These are phyloP conservation scores for Colletotrichum lentis DNA, from an alignment of 2,329 filamentous ascomycete genomes.

Conservation along the genomic window DNA sequence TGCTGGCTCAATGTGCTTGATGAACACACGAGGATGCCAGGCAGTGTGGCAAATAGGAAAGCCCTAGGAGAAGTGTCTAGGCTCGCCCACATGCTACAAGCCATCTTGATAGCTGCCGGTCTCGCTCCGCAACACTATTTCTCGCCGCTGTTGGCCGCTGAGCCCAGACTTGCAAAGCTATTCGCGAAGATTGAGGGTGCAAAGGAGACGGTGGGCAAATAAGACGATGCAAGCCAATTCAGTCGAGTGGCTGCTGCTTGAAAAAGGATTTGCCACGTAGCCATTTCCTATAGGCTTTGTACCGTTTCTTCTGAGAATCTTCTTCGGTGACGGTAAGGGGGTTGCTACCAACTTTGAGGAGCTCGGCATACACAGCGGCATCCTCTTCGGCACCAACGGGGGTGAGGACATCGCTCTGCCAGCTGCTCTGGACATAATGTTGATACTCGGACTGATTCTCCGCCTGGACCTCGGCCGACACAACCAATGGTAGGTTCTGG, in stretches of 20 bases:
- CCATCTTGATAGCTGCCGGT: slow-evolving; percentile 36
- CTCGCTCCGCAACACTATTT: slow-evolving; percentile 45
- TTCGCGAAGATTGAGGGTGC: slow-evolving; percentile 24
- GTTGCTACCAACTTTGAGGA: slow-evolving; percentile 79
- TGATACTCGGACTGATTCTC: slow-evolving; percentile 74
- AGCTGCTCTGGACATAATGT: slow-evolving; percentile 78
- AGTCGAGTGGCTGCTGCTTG: slow-evolving; percentile 80
- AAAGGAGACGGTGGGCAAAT: not conserved
- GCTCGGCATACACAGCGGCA: slow-evolving; percentile 76
- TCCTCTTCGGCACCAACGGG: slow-evolving; percentile 67
- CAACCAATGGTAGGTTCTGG: slow-evolving; percentile 83
- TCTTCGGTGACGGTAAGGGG: slow-evolving; percentile 88
- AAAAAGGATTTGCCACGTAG: slow-evolving; percentile 93
- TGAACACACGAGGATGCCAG: slow-evolving; percentile 44
- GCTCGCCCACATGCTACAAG: slow-evolving; percentile 48
- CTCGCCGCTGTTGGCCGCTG: slow-evolving; percentile 46
- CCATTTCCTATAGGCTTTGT: slow-evolving; percentile 97
- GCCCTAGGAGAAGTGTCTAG: slow-evolving; percentile 49
- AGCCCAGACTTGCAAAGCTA: slow-evolving; percentile 40
- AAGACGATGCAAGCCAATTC: slow-evolving; percentile 39
- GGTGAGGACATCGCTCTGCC: slow-evolving; percentile 66
- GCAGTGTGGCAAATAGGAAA: slow-evolving; percentile 14
- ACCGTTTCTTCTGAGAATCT: slow-evolving; percentile 89
- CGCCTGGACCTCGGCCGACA: slow-evolving; percentile 71
- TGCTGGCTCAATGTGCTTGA: slow-evolving; percentile 69